Evolutionary conservation across 208 protist species (phyloP), one percentile per base, ranked within the genome.

Genomic region (Trypanosoma lewisi): DNA sequence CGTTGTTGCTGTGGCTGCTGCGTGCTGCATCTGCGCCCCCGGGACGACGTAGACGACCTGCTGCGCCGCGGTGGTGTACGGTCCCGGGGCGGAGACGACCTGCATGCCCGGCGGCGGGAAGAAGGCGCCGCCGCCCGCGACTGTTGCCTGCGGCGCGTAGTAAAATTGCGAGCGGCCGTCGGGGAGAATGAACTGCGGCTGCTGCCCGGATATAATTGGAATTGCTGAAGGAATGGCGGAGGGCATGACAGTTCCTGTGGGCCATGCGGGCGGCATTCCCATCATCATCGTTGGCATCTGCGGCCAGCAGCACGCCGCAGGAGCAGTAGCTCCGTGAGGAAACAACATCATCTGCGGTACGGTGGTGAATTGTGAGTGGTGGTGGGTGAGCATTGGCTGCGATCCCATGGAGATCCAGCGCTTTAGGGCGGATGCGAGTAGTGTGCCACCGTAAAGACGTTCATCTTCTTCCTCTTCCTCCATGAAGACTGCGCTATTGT

Each of bases 401-500:
- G 55, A 57, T 17, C 30, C 53, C 7, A 39, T 51, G 1, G 44
- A 69, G 16, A 90, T 31, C 88, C 88, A 94, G 19, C 49, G 55
- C n/a, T 75, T 79, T 8, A 94, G 31, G 30, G 78, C 57, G 4
- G 59, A 37, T 5, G 71, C 73, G 37, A 82, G 64, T 23, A 83
- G 25, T 23, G 65, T 56, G 33, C 72, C 81, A 53, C 88, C 84
- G 47, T 82, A 83, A 23, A 91, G 57, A 27, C 80, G 80, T 56
- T 77, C 65, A 31, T 86, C 76, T n/a, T 91, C 82, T 62, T 90
- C 79, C 31, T 83, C 80, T 23, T 82, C 73, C n/a, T 93, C 87
- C 61, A 86, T 76, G 54, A 85, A 57, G 0, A 63, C 72, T 31
- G 85, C 77, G 55, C 77, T 75, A 65, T 82, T 77, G 0, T 82